Evolutionary conservation across 2,329 filamentous ascomycete genomes (phyloP).

Genomic region (Phoma herbarum): DNA sequence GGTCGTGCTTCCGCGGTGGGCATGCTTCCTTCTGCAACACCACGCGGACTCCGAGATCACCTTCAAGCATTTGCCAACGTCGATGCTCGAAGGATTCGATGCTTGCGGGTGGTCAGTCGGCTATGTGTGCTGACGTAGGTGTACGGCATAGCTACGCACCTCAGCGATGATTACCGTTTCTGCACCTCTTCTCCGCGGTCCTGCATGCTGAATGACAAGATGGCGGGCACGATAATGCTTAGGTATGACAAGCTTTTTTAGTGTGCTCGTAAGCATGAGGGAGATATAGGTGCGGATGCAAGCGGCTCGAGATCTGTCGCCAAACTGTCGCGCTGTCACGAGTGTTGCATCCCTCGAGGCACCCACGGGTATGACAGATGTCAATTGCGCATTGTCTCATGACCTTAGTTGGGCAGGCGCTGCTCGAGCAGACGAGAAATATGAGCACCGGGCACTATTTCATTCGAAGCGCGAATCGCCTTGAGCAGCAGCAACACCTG

Average conservation of each 20-base stretch:
- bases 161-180: slow-evolving; percentile 4
- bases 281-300: not conserved
- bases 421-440: not conserved
- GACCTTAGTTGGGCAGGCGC: not conserved
- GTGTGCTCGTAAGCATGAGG: not conserved
- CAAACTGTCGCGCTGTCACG: slow-evolving; percentile 14
- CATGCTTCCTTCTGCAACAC: not conserved
- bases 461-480: too few relatives aligned
- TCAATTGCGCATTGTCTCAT: not conserved
- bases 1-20: slow-evolving; percentile 11
- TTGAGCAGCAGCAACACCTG: too few relatives aligned
- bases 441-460: not conserved
- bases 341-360: not conserved
- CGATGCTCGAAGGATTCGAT: slow-evolving; percentile 5
- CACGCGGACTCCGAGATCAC: slow-evolving; percentile 7
- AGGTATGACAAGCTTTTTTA: slow-evolving; percentile 7
- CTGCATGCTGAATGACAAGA: slow-evolving; percentile 1
- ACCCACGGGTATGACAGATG: not conserved
- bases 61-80: slow-evolving; percentile 13
- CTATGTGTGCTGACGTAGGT: slow-evolving; percentile 14
- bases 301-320: slow-evolving; percentile 6
- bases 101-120: slow-evolving; percentile 7
- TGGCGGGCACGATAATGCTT: slow-evolving; percentile 1
- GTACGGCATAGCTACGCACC: slow-evolving; percentile 10
- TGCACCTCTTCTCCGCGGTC: slow-evolving; percentile 7